These are phyloP conservation scores for Hirsutella minnesotensis DNA, from an alignment of 2,329 filamentous ascomycete species.

Conservation along the genomic window DNA sequence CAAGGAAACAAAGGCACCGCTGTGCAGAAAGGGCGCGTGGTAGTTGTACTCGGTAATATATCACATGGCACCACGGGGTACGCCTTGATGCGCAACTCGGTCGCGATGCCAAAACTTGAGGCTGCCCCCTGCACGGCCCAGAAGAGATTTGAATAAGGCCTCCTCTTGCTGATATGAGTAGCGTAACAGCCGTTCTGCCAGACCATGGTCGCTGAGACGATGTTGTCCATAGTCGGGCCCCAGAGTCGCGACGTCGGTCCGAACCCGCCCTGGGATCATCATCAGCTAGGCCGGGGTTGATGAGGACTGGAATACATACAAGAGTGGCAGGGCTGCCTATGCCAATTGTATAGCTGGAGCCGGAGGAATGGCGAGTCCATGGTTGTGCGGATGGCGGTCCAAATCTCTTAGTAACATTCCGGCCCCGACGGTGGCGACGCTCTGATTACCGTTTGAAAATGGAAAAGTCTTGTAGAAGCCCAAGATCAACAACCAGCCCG, in stretches of 20 bases:
- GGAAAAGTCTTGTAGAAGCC: too few species aligned
- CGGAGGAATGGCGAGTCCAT: slow-evolving; percentile 43
- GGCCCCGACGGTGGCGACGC: slow-evolving; percentile 43
- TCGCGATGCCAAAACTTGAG: slow-evolving; percentile 44
- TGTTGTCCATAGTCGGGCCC: slow-evolving; percentile 43
- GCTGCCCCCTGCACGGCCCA: slow-evolving; percentile 45
- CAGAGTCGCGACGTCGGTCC: slow-evolving; percentile 47
- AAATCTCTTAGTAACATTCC: slow-evolving; percentile 40
- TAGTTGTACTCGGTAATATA: slow-evolving; percentile 47
- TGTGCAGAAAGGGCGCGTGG: too few species aligned
- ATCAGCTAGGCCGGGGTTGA: too few species aligned
- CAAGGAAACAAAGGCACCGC: slow-evolving; percentile 39
- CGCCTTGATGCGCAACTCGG: slow-evolving; percentile 43
- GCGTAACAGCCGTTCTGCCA: slow-evolving; percentile 39
- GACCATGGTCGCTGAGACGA: slow-evolving; percentile 43
- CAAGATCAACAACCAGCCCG: too few species aligned
- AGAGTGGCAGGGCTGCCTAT: slow-evolving; percentile 47
- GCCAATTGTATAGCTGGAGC: slow-evolving; percentile 46
- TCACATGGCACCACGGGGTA: slow-evolving; percentile 41
- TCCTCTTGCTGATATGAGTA: slow-evolving; percentile 27
- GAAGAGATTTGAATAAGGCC: slow-evolving; percentile 44
- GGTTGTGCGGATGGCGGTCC: slow-evolving; percentile 33
- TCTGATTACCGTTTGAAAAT: slow-evolving; percentile 39
- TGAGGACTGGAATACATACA: slow-evolving; percentile 20
- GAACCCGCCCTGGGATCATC: slow-evolving; percentile 46